Base-by-base conservation (phyloP, 1,284 basidiomycete genomes). In the Pisolithus thermaeus region DNA sequence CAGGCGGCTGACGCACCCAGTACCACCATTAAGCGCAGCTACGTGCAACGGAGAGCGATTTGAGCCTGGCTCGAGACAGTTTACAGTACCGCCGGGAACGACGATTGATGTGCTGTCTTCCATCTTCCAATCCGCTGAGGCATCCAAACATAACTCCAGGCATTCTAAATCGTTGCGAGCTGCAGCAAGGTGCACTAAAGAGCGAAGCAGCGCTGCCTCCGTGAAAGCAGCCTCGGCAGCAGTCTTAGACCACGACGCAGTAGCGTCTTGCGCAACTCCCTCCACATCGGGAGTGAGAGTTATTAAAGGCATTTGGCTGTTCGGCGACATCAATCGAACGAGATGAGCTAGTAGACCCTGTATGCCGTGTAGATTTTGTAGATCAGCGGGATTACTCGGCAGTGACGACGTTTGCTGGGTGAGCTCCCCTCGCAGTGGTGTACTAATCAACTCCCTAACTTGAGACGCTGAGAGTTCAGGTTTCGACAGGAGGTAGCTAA, bases 401-500 rank as follows among this genome's bases (percentile, higher is more conserved):
- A 67, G 70, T 49, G 73, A 59, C 61, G 60, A 62, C 20, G 68
- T 57, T 11, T 79, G 67, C 35, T 74, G 71, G 0, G 90, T 92
- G 27, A 97, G 80, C 67, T 97, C 94, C 27, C 94, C 93, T 5
- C 94, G 87, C 11, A 97, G 75, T 6, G 92, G 86, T 41, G 78
- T 80, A 7, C 81, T 75, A 58, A 97, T 81, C n/a, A 96, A 75
- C 46, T 82, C 73, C 51, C 91, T 81, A 50, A 96, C 80, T 68
- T 92, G 80, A 16, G 73, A 65, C 0, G 76, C 64, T 1, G 80
- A 76, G 2, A 96, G 76, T 58, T 92, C 87, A 1, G 83, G 74
- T 64, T 97, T 96, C 5, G 89, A 91, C 30, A 97, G 77, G 7
- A 97, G 78, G 61, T 97, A 97, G 43, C 86, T 81, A 8, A 97